phyloP scores from a whole-genome alignment of 768 basidiomycete genomes.

The Gymnopilus junonius region DNA sequence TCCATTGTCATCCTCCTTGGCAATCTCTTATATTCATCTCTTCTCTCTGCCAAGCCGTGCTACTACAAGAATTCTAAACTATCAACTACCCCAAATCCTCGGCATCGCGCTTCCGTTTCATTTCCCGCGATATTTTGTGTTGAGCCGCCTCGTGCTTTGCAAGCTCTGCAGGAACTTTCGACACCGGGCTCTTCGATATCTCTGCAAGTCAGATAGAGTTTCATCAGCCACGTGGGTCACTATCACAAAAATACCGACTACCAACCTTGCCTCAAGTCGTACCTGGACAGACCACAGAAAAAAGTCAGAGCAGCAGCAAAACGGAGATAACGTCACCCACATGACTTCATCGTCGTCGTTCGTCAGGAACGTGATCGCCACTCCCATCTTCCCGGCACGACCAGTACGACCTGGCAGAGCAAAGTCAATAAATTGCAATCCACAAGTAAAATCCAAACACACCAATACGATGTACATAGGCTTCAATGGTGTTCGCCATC shows the following conservation, averaged over 20 bases:
- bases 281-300: conserved; percentile 52
- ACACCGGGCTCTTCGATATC: conserved; percentile 92
- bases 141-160: conserved; percentile 92
- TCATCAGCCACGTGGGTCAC: not conserved
- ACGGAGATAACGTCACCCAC: conserved; percentile 50
- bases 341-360: conserved; percentile 98
- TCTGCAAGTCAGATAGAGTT: conserved; percentile 48
- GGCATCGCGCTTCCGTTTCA: conserved; percentile 91
- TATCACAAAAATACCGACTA: not conserved
- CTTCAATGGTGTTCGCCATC: conserved; percentile 96
- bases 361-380: conserved; percentile 93
- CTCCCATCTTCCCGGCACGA: conserved; percentile 94
- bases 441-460: conserved; percentile 31
- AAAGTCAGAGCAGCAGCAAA: conserved; percentile 12
- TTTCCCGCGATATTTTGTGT: conserved; percentile 89
- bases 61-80: not conserved
- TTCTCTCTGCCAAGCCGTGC: not conserved
- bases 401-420: conserved; percentile 81
- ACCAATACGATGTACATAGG: conserved; percentile 98
- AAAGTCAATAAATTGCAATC: not conserved
- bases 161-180: conserved; percentile 85
- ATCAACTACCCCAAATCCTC: conserved; percentile 70
- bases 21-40: not conserved
- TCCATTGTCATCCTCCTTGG: not conserved
- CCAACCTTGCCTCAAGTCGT: conserved; percentile 92